These are phyloP conservation scores for Anisogramma anomala DNA, from an alignment of 2,329 filamentous ascomycete species.

Conservation along the genomic window DNA sequence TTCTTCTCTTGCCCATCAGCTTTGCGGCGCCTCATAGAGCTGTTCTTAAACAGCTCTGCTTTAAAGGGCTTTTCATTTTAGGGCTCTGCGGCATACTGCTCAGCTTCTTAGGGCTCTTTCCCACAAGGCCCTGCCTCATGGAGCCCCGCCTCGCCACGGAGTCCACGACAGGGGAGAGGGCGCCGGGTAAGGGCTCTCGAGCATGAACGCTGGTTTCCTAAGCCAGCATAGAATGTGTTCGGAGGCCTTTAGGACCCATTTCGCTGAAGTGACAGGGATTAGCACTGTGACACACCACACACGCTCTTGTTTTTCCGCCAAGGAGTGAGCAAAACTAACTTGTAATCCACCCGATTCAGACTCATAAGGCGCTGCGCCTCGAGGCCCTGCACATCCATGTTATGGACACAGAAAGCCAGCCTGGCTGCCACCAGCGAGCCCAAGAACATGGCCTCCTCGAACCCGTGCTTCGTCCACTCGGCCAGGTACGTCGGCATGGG, in stretches of 20 bases:
- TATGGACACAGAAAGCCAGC: constrained; percentile 47
- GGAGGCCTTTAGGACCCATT: constrained; percentile 41
- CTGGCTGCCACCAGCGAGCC: constrained; percentile 74
- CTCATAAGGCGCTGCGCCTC: constrained; percentile 47
- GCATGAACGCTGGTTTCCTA: no score
- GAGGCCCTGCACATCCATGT: constrained; percentile 38
- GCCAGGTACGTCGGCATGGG: constrained; percentile 74
- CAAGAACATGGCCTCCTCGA: constrained; percentile 76
- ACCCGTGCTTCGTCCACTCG: constrained; percentile 74
- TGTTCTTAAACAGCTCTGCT: no score
- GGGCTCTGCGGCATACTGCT: no score
- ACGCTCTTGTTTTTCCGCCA: no score
- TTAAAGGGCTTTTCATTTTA: no score
- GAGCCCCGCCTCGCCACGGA: no score
- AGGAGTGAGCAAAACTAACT: constrained; percentile 34
- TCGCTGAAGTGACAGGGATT: constrained; percentile 28
- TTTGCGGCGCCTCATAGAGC: no score
- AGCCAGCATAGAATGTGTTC: constrained; percentile 41
- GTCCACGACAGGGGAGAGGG: no score
- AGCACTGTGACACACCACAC: constrained; percentile 1
- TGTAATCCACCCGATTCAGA: constrained; percentile 47
- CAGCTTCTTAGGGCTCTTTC: no score
- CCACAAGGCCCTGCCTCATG: no score
- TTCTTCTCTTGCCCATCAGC: no score
- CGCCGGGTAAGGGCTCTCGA: no score